Evolutionary conservation across 2,329 filamentous ascomycete species (phyloP).

Genomic region (Kalmusia sp.): DNA sequence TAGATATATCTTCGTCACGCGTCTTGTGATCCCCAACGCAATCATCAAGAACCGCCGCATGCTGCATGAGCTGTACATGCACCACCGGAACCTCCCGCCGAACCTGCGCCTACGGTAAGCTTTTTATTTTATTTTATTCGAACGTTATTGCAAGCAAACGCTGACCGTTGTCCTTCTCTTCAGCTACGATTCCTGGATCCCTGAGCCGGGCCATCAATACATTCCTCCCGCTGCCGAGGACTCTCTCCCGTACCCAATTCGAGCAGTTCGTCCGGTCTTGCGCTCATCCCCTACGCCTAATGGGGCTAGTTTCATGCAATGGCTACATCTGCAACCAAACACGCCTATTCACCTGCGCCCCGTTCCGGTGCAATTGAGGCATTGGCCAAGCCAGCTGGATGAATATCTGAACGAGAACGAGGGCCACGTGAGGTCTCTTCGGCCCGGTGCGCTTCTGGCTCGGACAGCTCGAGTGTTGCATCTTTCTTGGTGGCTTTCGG

Average conservation of each 20-base stretch:
- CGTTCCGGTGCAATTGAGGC: constrained; percentile 7
- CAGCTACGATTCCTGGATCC: constrained; percentile 17
- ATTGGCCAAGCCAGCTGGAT: constrained; percentile 11
- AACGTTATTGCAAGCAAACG: not conserved
- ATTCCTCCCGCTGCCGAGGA: not conserved
- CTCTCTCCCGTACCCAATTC: not conserved
- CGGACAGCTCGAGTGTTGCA: constrained; percentile 10
- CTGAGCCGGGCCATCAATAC: not conserved
- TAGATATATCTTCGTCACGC: constrained; percentile 16
- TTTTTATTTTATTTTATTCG: not conserved
- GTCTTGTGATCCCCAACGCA: constrained; percentile 16
- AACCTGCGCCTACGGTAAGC: constrained; percentile 9
- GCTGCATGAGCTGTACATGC: constrained; percentile 14
- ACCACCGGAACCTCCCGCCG: not conserved
- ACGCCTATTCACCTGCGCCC: not conserved
- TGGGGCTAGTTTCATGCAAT: constrained; percentile 14
- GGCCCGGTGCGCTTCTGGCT: constrained; percentile 1
- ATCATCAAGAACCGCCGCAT: constrained; percentile 18
- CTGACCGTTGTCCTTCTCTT: not conserved
- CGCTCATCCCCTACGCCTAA: constrained; percentile 12
- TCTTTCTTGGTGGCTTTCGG: constrained; percentile 17
- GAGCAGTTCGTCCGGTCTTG: constrained; percentile 17
- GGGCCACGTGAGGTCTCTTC: constrained; percentile 3
- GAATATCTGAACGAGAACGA: constrained; percentile 15
- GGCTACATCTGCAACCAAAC: constrained; percentile 7